phyloP scores from a whole-genome alignment of 116 monocot genomes.

The Posidonia oceanica region DNA sequence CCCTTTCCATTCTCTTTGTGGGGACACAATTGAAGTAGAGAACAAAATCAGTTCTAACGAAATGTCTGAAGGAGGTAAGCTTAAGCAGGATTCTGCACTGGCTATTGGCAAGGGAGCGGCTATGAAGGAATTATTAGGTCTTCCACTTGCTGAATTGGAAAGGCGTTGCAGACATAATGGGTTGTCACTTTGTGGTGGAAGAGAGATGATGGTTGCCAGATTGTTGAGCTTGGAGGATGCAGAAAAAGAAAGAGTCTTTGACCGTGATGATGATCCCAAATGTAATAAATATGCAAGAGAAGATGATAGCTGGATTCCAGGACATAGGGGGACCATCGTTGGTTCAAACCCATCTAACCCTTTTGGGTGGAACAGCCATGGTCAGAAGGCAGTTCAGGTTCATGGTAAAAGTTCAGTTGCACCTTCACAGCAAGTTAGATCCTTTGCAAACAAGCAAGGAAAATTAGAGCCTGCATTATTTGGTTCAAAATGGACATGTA shows the following conservation, averaged over 20 bases:
- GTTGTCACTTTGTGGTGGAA: slow-evolving; percentile 84
- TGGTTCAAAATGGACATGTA: slow-evolving; percentile 86
- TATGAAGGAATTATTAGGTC: slow-evolving; percentile 68
- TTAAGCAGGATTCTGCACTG: slow-evolving; percentile 80
- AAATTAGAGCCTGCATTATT: slow-evolving; percentile 52
- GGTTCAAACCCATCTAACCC: slow-evolving; percentile 8
- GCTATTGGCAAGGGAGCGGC: slow-evolving; percentile 94
- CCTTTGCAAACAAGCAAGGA: slow-evolving; percentile 25
- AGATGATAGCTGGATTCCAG: slow-evolving; percentile 16
- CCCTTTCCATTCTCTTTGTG: slow-evolving; percentile 81
- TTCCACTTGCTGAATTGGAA: slow-evolving; percentile 90
- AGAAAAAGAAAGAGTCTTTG: slow-evolving; percentile 59
- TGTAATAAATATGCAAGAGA: slow-evolving; percentile 38
- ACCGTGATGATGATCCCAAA: slow-evolving; percentile 56
- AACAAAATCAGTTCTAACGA: slow-evolving; percentile 53
- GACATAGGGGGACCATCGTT: slow-evolving; percentile 15
- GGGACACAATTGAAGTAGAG: slow-evolving; percentile 82
- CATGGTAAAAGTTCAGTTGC: slow-evolving; percentile 14
- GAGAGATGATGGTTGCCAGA: slow-evolving; percentile 95
- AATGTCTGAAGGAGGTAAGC: slow-evolving; percentile 34
- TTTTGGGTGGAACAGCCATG: slow-evolving; percentile 21
- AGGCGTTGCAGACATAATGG: slow-evolving; percentile 96
- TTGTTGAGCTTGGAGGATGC: slow-evolving; percentile 90
- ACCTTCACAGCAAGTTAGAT: slow-evolving; percentile 20
- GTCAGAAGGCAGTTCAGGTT: slow-evolving; percentile 8